Evolutionary conservation across 257 asterid species (phyloP).

Genomic region (Gynochthodes officinalis): DNA sequence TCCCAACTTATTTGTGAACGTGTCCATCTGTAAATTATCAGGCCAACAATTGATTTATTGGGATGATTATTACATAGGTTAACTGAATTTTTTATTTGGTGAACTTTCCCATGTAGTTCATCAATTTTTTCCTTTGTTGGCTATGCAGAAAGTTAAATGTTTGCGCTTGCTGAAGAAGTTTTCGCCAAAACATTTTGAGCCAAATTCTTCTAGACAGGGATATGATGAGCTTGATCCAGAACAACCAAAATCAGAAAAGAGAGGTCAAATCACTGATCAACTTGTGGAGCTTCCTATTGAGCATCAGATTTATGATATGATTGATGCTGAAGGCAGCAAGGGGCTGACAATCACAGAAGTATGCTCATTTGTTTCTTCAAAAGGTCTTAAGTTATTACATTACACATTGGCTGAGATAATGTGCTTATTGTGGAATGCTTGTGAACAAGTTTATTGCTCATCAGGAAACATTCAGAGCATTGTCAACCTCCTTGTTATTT

Average conservation of each 20-base stretch:
- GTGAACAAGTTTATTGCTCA: neutral
- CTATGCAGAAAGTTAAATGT: constrained; percentile 65
- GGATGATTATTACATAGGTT: neutral
- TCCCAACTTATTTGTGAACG: neutral
- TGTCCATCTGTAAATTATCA: neutral
- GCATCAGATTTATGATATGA: constrained; percentile 83
- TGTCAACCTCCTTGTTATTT: neutral
- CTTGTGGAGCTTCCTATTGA: constrained; percentile 81
- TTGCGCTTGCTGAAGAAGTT: constrained; percentile 72
- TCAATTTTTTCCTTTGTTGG: constrained; percentile 3
- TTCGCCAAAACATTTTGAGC: constrained; percentile 67
- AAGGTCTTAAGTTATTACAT: neutral
- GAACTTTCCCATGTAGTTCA: neutral
- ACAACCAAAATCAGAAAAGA: constrained; percentile 47
- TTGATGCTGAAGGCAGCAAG: constrained; percentile 74
- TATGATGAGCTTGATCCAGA: constrained; percentile 41
- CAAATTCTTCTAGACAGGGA: constrained; percentile 44
- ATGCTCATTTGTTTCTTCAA: constrained; percentile 24
- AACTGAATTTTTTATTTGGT: neutral
- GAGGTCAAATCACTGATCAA: constrained; percentile 72
- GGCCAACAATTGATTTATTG: neutral
- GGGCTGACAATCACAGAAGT: constrained; percentile 79
- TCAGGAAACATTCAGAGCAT: neutral
- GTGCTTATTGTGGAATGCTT: neutral
- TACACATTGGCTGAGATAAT: neutral